These are phyloP conservation scores for Tylopilus vinaceipallidus DNA, from an alignment of 768 basidiomycete species.

Conservation along the genomic window DNA sequence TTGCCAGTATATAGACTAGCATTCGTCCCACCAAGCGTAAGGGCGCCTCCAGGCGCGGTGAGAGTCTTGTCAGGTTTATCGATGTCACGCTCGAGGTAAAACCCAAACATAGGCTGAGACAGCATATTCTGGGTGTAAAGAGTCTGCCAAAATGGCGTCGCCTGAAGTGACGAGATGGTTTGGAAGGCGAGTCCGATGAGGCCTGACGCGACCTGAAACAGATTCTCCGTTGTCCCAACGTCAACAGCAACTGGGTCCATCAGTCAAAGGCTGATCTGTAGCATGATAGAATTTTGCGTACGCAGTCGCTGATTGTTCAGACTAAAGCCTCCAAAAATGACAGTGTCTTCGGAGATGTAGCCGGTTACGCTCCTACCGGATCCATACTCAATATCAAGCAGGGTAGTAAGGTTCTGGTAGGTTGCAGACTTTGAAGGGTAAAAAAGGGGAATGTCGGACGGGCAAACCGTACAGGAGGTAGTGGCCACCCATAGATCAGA, in stretches of 20 bases:
- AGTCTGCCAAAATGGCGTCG: conserved; percentile 64
- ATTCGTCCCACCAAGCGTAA: conserved; percentile 67
- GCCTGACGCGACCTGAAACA: too few relatives aligned
- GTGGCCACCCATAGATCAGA: conserved; percentile 83
- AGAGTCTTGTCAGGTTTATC: conserved; percentile 27
- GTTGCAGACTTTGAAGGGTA: conserved; percentile 40
- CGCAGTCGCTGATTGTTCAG: conserved; percentile 52
- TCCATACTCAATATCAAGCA: conserved; percentile 55
- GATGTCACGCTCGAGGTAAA: conserved; percentile 58
- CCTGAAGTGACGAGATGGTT: conserved; percentile 50
- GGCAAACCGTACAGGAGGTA: conserved; percentile 44
- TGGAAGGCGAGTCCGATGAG: conserved; percentile 72
- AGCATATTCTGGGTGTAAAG: conserved; percentile 43
- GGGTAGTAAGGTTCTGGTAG: conserved; percentile 21
- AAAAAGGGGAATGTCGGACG: conserved; percentile 38
- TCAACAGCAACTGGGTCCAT: conserved; percentile 51
- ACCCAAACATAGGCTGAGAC: conserved; percentile 51
- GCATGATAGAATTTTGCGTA: conserved; percentile 27
- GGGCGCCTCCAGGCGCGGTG: conserved; percentile 56
- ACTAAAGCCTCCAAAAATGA: conserved; percentile 62
- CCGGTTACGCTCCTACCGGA: conserved; percentile 69
- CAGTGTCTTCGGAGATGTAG: conserved; percentile 51
- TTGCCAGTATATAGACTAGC: conserved; percentile 56
- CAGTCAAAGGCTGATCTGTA: neutral
- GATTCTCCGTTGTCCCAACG: conserved; percentile 40